Base-by-base conservation (phyloP, 176 grass and related monocot species). In the Dendrocalamus sinicus region DNA sequence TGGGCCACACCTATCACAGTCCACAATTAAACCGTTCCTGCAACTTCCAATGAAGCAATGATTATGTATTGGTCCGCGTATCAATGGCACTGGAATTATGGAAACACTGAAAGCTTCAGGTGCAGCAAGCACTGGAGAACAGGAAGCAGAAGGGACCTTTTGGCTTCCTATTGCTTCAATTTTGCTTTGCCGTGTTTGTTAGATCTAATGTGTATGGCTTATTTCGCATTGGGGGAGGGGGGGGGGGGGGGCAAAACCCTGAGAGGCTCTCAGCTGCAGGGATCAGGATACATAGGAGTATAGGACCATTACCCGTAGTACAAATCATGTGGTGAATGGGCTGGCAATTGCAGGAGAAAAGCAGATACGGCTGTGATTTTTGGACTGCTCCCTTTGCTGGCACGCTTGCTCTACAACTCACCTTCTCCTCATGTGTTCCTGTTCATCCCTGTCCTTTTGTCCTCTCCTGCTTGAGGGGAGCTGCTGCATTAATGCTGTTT, bases 241-340 rank as follows among this genome's bases (percentile, higher is more conserved):
- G 55, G 46, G 55, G 10, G 3, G n/a, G 26, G 57, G 48, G 3
- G 0, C 9, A 0, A 45, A 77, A 78, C 47, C 7, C 75, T 72
- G 32, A 10, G 63, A 78, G 83, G 9, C 22, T 13, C 28, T 30
- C 22, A 62, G 67, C 37, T 67, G 76, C 58, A 83, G 17, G 67
- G 30, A 88, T 60, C 28, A 70, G 70, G 12, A 8, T 73, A 14
- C 44, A 48, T 26, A 54, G 54, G 48, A 57, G 54, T 45, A 11
- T 24, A 52, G 82, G 77, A 81, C 88, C 83, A 90, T 57, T 16
- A 77, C 53, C 78, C 19, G 44, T 61, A 19, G 22, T 73, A 44
- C 78, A 73, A 73, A 88, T 82, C 90, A 88, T 82, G 73, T 86
- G 82, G 54, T 69, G 59, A 77, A 58, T 65, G 78, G 48, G 26